Conservation (phyloP, 176 grass and related monocot species). For the Stipa capillata region DNA sequence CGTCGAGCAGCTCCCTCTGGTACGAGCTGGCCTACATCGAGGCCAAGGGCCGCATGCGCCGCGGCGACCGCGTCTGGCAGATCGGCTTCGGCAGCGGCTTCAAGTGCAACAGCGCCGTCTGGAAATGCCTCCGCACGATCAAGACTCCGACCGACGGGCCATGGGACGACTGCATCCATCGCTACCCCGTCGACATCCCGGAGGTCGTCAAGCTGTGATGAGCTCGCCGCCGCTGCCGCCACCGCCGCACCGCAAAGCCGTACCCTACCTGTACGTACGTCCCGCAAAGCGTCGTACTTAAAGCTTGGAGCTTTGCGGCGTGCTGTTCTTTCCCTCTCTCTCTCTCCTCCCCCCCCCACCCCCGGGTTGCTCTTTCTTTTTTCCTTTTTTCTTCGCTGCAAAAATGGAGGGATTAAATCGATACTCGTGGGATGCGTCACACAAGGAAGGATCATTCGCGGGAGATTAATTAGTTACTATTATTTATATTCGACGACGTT, state of each 20-base stretch:
- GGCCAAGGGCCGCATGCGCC: conserved; percentile 75
- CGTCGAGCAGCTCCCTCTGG: conserved; percentile 93
- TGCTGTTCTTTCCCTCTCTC: background rate
- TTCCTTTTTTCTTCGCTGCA: background rate
- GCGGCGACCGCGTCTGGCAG: conserved; percentile 84
- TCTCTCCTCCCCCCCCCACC: too few species aligned
- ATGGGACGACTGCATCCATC: conserved; percentile 59
- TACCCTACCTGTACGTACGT: conserved; percentile 19
- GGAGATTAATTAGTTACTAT: conserved; percentile 10
- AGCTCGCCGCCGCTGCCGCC: background rate
- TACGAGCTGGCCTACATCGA: conserved; percentile 96
- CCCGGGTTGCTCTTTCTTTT: background rate
- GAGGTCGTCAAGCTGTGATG: conserved; percentile 73
- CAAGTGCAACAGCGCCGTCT: conserved; percentile 98
- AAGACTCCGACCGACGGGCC: conserved; percentile 64
- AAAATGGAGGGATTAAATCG: background rate
- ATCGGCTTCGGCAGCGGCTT: conserved; percentile 85
- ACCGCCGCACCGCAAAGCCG: background rate
- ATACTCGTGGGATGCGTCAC: conserved; percentile 23
- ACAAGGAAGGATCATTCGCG: conserved; percentile 14
- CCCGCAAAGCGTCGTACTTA: conserved; percentile 1
- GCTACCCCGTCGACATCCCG: conserved; percentile 75
- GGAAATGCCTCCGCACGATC: conserved; percentile 68
- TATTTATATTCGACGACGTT: background rate
- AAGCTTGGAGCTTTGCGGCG: background rate